These are phyloP conservation scores for Pelargonium hybrid DNA, from an alignment of 441 rosid genomes.

Conservation along the genomic window DNA sequence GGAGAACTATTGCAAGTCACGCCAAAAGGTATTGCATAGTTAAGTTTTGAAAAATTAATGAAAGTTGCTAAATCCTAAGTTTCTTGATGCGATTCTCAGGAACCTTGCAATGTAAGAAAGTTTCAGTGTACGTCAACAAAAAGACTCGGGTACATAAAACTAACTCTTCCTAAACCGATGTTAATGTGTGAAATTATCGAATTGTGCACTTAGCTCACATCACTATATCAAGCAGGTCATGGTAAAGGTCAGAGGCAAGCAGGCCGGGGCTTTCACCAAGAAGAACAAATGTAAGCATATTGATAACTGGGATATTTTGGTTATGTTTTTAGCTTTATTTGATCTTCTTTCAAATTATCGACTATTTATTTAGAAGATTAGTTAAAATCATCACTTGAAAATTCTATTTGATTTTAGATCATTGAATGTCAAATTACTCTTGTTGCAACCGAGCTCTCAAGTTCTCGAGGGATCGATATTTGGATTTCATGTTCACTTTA, in stretches of 20 bases:
- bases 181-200: not conserved
- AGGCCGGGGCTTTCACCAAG: constrained; percentile 90
- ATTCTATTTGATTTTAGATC: no score
- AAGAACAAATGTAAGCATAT: constrained; percentile 59
- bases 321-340: no score
- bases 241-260: constrained; percentile 73
- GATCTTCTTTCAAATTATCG: no score
- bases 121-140: constrained; percentile 56
- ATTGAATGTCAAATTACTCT: no score
- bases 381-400: no score
- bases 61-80: not conserved
- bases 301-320: no score
- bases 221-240: constrained; percentile 37
- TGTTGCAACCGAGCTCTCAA: no score
- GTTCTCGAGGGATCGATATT: no score
- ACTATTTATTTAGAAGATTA: no score
- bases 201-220: not conserved
- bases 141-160: constrained; percentile 52
- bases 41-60: not conserved
- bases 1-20: constrained; percentile 70
- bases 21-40: constrained; percentile 43
- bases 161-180: no score
- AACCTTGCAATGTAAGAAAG: constrained; percentile 47
- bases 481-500: no score
- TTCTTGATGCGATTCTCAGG: constrained; percentile 37